phyloP scores from a whole-genome alignment of 2,329 filamentous ascomycete genomes.

The Phyllosticta citriasiana region DNA sequence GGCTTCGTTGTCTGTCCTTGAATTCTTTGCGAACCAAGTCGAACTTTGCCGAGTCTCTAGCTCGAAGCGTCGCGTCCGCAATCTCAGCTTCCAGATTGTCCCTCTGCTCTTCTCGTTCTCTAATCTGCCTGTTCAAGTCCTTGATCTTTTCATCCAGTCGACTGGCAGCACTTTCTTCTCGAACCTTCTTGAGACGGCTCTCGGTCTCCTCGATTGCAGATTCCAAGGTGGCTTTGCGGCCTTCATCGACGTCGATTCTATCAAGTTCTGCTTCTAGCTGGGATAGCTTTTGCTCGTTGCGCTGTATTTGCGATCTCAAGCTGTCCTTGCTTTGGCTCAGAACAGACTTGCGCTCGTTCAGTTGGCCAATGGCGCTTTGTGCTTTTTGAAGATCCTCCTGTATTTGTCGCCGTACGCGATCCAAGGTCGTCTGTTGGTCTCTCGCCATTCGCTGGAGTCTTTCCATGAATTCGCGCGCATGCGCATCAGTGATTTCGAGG shows the following conservation, averaged over 20 bases:
- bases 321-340: conserved; percentile 64
- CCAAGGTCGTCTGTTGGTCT: conserved; percentile 71
- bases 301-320: conserved; percentile 60
- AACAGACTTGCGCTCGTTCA: conserved; percentile 64
- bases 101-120: conserved; percentile 60
- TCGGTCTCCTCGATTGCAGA: conserved; percentile 62
- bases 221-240: conserved; percentile 66
- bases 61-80: conserved; percentile 69
- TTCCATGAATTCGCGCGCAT: conserved; percentile 67
- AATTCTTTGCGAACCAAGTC: conserved; percentile 75
- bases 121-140: conserved; percentile 54
- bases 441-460: conserved; percentile 62
- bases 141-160: conserved; percentile 64
- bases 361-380: conserved; percentile 59
- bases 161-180: conserved; percentile 51
- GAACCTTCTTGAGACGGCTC: conserved; percentile 50
- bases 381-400: conserved; percentile 64
- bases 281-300: conserved; percentile 61
- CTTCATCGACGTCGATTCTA: conserved; percentile 76
- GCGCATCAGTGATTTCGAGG: conserved; percentile 55
- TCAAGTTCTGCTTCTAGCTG: conserved; percentile 59
- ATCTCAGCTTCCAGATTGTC: conserved; percentile 70
- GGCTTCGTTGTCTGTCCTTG: conserved; percentile 59
- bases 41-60: conserved; percentile 72
- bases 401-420: conserved; percentile 62